Base-by-base conservation (phyloP, 257 asterid species). In the Rehmannia glutinosa region DNA sequence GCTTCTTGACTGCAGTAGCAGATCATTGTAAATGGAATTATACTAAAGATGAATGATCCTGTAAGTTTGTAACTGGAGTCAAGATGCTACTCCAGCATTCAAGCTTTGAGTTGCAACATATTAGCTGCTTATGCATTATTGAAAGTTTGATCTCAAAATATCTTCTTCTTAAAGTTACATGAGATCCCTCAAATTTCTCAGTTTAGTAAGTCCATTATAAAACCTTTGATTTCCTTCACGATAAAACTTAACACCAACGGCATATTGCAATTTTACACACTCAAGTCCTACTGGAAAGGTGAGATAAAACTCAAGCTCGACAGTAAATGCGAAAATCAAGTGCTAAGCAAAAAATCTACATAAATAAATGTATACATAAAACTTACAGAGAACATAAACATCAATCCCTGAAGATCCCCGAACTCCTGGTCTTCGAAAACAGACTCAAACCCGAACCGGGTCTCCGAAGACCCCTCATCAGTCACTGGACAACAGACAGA, bases 381-480 rank as follows among this genome's bases (percentile, higher is more conserved):
- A 72, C 99, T 87, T 73, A 91, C 99, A 74, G 91, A 79, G 83
- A 94, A 94, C 89, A 94, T 87, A 64, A 91, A 94, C n/a, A 91
- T 87, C 87, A 82, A 77, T 19, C 91, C 99, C 73, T 89, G 89
- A 70, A 91, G 95, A 84, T 85, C 95, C 64, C 84, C 87, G 8
- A 83, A 74, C 76, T 91, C 96, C 46, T 73, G 74, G 64, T 87
- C 93, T 66, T 87, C 89, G 36, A 75, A 69, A 28, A 72, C 62
- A n/a, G 89, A 84, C 64, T 81, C 88, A 27, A 75, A 73, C 68
- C 81, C 90, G n/a, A 75, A 32, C 45, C 57, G 62, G 39, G 73
- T 62, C 36, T 75, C 84, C 49, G 66, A 49, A 16, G 30, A 13
- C 13, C 35, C 81, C 42, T 72, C 83, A 72, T 73, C 82, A 46